phyloP scores from a whole-genome alignment of 768 basidiomycete genomes.

The Epithele typhae region DNA sequence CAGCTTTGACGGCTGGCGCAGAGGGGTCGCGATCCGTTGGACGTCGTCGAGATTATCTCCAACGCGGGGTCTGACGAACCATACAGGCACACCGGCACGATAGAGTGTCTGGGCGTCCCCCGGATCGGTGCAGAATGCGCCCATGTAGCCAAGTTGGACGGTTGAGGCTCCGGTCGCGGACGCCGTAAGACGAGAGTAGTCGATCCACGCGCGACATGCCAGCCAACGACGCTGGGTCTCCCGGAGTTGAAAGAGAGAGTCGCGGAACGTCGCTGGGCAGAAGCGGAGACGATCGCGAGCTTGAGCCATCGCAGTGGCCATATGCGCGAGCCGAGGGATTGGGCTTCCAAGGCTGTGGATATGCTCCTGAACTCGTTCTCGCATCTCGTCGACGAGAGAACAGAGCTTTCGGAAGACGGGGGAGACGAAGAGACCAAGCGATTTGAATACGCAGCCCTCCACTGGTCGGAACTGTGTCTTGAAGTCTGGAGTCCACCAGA shows the following conservation, averaged over 20 bases:
- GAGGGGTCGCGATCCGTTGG: too few relatives aligned
- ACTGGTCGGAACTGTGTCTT: not conserved
- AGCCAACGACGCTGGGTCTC: not conserved
- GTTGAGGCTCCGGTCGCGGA: not conserved
- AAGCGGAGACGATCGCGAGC: not conserved
- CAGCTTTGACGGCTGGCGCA: too few relatives aligned
- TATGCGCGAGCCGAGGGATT: not conserved
- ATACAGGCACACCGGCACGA: not conserved
- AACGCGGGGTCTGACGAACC: not conserved
- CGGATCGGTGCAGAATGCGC: slow-evolving; percentile 1
- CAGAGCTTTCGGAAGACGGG: not conserved
- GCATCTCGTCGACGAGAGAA: not conserved
- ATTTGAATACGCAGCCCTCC: not conserved
- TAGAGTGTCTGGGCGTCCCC: not conserved
- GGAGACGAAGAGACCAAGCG: not conserved
- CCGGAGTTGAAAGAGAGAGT: not conserved
- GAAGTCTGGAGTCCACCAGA: not conserved
- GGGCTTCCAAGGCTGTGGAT: not conserved
- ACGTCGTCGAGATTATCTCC: not conserved
- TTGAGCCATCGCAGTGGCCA: not conserved
- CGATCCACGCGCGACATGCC: not conserved
- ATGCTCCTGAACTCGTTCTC: too few relatives aligned
- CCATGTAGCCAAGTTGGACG: not conserved
- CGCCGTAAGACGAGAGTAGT: not conserved
- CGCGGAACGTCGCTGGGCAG: not conserved